Evolutionary conservation across 1,139 yeast genomes (phyloP).

Genomic region (Hyphopichia wangnamkhiaoensis): DNA sequence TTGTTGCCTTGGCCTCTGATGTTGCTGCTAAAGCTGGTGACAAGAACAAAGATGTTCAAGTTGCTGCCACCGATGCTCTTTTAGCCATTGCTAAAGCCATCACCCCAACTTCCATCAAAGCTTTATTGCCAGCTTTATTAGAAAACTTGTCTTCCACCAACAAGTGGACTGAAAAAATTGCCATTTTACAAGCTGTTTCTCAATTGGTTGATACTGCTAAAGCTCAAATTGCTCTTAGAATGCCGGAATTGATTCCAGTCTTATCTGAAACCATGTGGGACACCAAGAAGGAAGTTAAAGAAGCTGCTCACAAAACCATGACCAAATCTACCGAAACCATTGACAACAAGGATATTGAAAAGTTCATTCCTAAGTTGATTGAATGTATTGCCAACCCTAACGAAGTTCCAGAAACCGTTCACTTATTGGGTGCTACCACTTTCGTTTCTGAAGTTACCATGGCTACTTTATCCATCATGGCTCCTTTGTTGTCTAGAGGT

Average conservation of each 20-base stretch:
- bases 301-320: constrained; percentile 93
- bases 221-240: constrained; percentile 94
- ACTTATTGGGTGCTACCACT: constrained; percentile 98
- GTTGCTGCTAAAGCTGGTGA: constrained; percentile 86
- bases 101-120: constrained; percentile 93
- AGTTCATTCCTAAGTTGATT: constrained; percentile 97
- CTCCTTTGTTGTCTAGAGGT: constrained; percentile 98
- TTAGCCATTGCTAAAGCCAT: constrained; percentile 74
- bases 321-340: constrained; percentile 96
- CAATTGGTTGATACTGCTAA: constrained; percentile 93
- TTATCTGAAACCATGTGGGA: constrained; percentile 99
- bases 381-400: constrained; percentile 95
- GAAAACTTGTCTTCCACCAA: constrained; percentile 68
- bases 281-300: constrained; percentile 97
- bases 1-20: constrained; percentile 71
- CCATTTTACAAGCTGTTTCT: constrained; percentile 80
- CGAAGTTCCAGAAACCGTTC: constrained; percentile 98
- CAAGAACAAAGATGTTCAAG: constrained; percentile 76
- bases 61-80: constrained; percentile 71
- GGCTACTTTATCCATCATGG: constrained; percentile 99
- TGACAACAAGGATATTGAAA: constrained; percentile 99
- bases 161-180: constrained; percentile 99
- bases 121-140: constrained; percentile 79
- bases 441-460: constrained; percentile 99
- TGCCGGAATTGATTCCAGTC: constrained; percentile 99